Evolutionary conservation across 176 grass and related monocot species (phyloP).

Genomic region (Urochloa ruziziensis): DNA sequence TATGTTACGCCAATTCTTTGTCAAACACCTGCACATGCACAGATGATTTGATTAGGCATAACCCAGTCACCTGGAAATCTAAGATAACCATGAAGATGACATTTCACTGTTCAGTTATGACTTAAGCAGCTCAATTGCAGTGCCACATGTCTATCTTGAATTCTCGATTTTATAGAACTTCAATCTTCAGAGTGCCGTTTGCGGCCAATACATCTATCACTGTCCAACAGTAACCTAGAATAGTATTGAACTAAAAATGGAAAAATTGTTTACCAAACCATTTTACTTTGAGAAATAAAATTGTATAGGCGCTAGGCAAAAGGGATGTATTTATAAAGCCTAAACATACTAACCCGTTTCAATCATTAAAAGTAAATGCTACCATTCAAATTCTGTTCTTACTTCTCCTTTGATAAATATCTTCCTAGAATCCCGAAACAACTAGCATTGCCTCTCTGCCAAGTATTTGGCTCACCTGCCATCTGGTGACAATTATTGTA

Average conservation of each 20-base stretch:
- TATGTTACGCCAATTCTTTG: background rate
- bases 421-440: background rate
- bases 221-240: background rate
- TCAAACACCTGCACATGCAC: background rate
- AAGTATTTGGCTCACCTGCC: background rate
- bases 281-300: background rate
- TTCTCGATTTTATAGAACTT: background rate
- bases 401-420: background rate
- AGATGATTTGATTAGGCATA: constrained; percentile 3
- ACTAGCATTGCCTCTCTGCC: background rate
- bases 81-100: background rate
- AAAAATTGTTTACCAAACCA: background rate
- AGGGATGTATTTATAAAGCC: background rate
- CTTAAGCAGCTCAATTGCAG: background rate
- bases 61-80: background rate
- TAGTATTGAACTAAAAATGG: background rate
- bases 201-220: background rate
- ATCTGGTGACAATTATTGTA: background rate
- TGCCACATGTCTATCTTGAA: background rate
- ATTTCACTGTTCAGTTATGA: background rate
- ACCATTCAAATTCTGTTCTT: background rate
- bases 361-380: background rate
- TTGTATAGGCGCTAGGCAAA: background rate
- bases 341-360: background rate
- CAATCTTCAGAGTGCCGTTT: background rate